Percentiles rank a stretch among this genome's conserved stretches.
phyloP scores from a whole-genome alignment of 345 rosid species.

The Moricandia moricandioides region DNA sequence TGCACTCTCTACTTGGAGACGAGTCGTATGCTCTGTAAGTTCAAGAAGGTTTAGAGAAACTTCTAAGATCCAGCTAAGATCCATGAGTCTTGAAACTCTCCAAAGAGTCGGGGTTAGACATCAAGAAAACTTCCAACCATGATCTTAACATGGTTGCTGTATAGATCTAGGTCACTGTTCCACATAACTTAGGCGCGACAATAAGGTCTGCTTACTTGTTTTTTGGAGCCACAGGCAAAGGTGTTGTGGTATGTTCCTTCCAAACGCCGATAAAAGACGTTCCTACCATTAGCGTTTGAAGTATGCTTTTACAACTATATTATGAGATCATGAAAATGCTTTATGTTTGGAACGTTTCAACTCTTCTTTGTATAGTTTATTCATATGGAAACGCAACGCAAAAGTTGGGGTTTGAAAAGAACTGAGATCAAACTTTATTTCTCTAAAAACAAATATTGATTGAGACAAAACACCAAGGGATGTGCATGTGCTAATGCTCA shows the following conservation, averaged over 20 bases:
- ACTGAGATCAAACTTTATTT: not conserved
- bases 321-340: not conserved
- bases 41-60: no score
- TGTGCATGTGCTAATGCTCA: not conserved
- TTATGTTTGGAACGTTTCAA: not conserved
- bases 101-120: not conserved
- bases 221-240: not conserved
- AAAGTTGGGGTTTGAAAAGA: not conserved
- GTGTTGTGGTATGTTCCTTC: no score
- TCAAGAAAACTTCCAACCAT: constrained; percentile 71
- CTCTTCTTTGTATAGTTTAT: not conserved
- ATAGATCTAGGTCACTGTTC: constrained; percentile 66
- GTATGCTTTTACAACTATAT: not conserved
- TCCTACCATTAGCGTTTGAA: not conserved
- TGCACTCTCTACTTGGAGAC: no score
- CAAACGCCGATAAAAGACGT: not conserved
- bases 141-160: constrained; percentile 81
- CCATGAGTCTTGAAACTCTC: no score
- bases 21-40: no score
- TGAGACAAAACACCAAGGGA: constrained; percentile 3
- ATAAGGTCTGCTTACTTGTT: constrained; percentile 91
- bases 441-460: not conserved
- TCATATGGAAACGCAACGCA: not conserved
- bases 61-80: no score
- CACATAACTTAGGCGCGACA: constrained; percentile 90